Evolutionary conservation across 2,329 filamentous ascomycete species (phyloP), one percentile per base, ranked within the genome.

Genomic region (Alternaria arbusti): DNA sequence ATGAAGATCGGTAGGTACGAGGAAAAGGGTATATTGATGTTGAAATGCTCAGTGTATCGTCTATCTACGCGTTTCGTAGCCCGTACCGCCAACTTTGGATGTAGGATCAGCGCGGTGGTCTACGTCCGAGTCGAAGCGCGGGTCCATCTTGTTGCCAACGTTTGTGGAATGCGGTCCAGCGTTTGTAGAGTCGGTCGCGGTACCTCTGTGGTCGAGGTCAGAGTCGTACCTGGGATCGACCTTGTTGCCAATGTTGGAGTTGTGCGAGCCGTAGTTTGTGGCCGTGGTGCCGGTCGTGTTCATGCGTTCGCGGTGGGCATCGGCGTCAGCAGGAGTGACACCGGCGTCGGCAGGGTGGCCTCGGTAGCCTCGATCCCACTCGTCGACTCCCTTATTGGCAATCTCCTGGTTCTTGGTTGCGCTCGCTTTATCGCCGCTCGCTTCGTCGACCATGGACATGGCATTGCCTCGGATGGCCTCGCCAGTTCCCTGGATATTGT

Each of bases 381-480:
- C 79, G 45, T 78, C 64, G 44, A 75, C 65, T 52, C 79, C 79
- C 11, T 72, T 71, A 13, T 71, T 68, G 12, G 78, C 75, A 45
- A 79, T 76, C 9, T 67, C 70, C 57, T 76, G 59, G 58, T 79
- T 72, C 61, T 72, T 78, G n/a, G 67, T 67, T 46, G 72, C 71
- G 50, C 70, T 62, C 9, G 70, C 61, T 43, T 67, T 72, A 62
- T 77, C 77, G 22, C 77, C 77, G 13, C 72, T 63, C 5, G 76
- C 78, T 17, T 67, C 68, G 57, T 81, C 79, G 46, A 77, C 70
- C 28, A 74, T 70, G 5, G 77, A 74, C 57, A 80, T 80, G 60
- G 80, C 66, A 50, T 78, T 78, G 47, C 79, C 79, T 6, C 79
- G 78, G 56, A 81, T 74, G 15, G 76, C 77, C 65, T 81, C 79